Percentiles rank a stretch among this genome's conserved stretches.
Conservation (phyloP, 2,329 filamentous ascomycete genomes). For the Ascochyta clinopodiicola region DNA sequence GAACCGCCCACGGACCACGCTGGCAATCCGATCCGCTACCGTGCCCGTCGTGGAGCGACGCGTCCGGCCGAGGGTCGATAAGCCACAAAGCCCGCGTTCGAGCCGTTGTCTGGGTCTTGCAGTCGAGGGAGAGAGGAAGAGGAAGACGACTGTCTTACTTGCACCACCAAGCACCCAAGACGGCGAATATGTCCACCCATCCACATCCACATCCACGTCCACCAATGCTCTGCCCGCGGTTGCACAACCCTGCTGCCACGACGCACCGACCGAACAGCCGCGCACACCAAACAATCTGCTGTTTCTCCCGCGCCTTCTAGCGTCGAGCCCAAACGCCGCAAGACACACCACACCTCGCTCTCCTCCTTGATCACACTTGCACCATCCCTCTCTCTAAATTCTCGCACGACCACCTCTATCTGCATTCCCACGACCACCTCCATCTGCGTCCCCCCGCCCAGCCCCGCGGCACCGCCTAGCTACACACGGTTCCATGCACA, state of each 20-base stretch:
- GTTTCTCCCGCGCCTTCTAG: conserved; percentile 6
- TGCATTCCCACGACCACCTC: neutral
- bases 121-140: too few relatives aligned
- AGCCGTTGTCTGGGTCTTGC: too few relatives aligned
- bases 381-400: neutral
- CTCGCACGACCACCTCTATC: neutral
- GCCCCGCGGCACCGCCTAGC: neutral
- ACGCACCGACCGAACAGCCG: conserved; percentile 8
- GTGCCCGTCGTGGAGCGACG: conserved; percentile 5
- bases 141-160: too few relatives aligned
- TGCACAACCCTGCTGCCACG: neutral
- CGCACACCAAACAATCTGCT: neutral
- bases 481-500: neutral
- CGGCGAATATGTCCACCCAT: too few relatives aligned
- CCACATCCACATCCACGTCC: neutral
- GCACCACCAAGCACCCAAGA: too few relatives aligned
- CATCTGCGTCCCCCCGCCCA: neutral
- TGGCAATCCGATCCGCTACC: conserved; percentile 5
- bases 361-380: neutral
- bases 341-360: neutral
- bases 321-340: neutral
- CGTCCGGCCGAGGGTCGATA: neutral
- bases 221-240: conserved; percentile 8
- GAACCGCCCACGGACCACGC: conserved; percentile 11
- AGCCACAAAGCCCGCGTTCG: neutral